Evolutionary conservation across 352 stramenopile genomes (phyloP), one percentile per base, ranked within the genome.

Genomic region (Phytophthora hybrid): DNA sequence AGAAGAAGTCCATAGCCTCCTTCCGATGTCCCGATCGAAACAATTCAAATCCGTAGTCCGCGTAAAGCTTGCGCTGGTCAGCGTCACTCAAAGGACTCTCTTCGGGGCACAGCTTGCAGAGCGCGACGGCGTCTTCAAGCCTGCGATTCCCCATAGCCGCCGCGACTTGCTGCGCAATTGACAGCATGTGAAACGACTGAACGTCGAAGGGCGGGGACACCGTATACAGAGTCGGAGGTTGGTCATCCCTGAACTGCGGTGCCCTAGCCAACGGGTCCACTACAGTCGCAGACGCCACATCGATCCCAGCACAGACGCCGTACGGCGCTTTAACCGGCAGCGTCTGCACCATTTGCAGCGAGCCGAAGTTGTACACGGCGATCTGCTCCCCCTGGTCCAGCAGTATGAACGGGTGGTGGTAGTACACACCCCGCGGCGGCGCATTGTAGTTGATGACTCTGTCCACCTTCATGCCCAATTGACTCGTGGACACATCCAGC

Each of bases 391-490:
- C 57, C 39, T 88, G 77, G 29, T 93, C 81, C 5, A 94, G 65
- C 34, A 96, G 60, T 44, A 96, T 52, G 58, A 92, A 91, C 11
- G 88, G 89, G 21, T 92, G 82, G 67, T 95, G 88, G 67, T 83
- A 88, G 59, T 77, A 84, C 1, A 69, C 84, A 1, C 58, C 71
- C 11, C 76, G 76, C 1, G 87, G 87, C 1, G 84, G 39, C 14
- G 67, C 67, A 23, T 86, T 83, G 66, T 88, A 91, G 64, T 80
- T 74, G 39, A 92, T 32, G 26, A 83, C 71, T 26, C 74, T 78
- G 57, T 90, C 79, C 16, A 88, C 78, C 26, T 79, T 81, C 37
- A 94, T 56, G 46, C 76, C 77, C 31, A 89, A 57, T 21, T 66
- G 76, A 49, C 80, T 83, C 13, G 76, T 74, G 57, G 78, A 82